Conservation (phyloP, 192 early-diverging fungal species). For the Umbelopsis sp. region DNA sequence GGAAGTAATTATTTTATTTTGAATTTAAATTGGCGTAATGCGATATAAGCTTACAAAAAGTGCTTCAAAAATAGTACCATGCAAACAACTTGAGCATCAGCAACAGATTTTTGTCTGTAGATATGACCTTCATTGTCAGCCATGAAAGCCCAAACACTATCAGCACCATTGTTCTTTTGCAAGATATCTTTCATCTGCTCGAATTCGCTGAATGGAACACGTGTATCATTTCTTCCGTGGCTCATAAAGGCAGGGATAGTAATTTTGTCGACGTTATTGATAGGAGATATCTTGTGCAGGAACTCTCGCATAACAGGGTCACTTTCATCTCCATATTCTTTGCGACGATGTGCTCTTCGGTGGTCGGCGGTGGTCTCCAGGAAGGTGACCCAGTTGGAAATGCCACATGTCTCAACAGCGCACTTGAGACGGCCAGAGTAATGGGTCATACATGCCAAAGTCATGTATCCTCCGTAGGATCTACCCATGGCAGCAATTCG, state of each 20-base stretch:
- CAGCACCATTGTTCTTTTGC: constrained; percentile 14
- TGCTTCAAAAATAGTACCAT: background rate
- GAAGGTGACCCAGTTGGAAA: constrained; percentile 6
- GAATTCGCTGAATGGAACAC: constrained; percentile 4
- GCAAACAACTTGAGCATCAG: constrained; percentile 3
- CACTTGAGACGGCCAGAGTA: constrained; percentile 7
- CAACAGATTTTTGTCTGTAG: background rate
- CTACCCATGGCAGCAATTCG: constrained; percentile 10
- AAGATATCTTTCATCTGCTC: constrained; percentile 11
- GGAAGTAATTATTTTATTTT: background rate
- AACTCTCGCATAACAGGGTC: constrained; percentile 12
- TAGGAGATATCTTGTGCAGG: constrained; percentile 2
- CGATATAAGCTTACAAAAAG: background rate
- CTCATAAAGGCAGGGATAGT: constrained; percentile 10
- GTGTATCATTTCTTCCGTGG: constrained; percentile 7
- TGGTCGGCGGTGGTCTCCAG: constrained; percentile 10
- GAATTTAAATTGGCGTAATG: background rate
- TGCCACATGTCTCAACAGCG: constrained; percentile 14
- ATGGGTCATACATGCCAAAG: constrained; percentile 6
- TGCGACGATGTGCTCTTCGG: background rate
- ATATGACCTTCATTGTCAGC: constrained; percentile 21
- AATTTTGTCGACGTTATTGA: constrained; percentile 1
- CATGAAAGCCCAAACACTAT: constrained; percentile 9
- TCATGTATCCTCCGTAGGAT: constrained; percentile 20
- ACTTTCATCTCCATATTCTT: constrained; percentile 11